These are phyloP conservation scores for Lodderomyces jiufengensis DNA, from an alignment of 1,139 yeast genomes.

Conservation along the genomic window DNA sequence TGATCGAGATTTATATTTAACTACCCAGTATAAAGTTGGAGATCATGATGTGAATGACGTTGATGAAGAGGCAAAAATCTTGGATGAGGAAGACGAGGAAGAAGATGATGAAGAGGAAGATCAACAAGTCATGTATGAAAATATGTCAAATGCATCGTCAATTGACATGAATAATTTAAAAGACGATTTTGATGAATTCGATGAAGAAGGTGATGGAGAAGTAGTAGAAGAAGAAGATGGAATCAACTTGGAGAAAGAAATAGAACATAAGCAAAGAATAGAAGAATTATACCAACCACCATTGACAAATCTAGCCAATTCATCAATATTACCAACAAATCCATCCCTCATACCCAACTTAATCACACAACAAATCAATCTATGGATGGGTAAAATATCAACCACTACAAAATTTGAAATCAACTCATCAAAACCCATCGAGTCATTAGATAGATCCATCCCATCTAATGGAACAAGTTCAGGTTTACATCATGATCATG, in stretches of 20 bases:
- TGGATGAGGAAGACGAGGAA: constrained; percentile 2
- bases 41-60: constrained; percentile 16
- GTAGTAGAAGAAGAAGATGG: constrained; percentile 19
- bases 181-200: constrained; percentile 50
- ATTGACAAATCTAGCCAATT: constrained; percentile 40
- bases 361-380: constrained; percentile 66
- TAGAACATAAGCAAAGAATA: constrained; percentile 29
- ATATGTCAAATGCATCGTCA: constrained; percentile 22
- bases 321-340: constrained; percentile 31
- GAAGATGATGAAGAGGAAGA: constrained; percentile 13
- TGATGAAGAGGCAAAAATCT: constrained; percentile 9
- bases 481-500: constrained; percentile 80
- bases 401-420: neutral
- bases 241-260: constrained; percentile 7
- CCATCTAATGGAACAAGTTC: constrained; percentile 51
- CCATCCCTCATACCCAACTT: constrained; percentile 41
- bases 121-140: constrained; percentile 13
- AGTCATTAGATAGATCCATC: constrained; percentile 43
- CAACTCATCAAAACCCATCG: neutral
- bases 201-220: constrained; percentile 18
- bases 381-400: constrained; percentile 56
- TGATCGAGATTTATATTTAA: constrained; percentile 46
- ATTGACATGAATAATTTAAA: constrained; percentile 43
- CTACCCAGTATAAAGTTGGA: constrained; percentile 59
- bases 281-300: constrained; percentile 61